Percentiles rank a stretch among this genome's conserved stretches.
These are phyloP conservation scores for Crithidia fasciculata DNA, from an alignment of 208 protist genomes.

Conservation along the genomic window DNA sequence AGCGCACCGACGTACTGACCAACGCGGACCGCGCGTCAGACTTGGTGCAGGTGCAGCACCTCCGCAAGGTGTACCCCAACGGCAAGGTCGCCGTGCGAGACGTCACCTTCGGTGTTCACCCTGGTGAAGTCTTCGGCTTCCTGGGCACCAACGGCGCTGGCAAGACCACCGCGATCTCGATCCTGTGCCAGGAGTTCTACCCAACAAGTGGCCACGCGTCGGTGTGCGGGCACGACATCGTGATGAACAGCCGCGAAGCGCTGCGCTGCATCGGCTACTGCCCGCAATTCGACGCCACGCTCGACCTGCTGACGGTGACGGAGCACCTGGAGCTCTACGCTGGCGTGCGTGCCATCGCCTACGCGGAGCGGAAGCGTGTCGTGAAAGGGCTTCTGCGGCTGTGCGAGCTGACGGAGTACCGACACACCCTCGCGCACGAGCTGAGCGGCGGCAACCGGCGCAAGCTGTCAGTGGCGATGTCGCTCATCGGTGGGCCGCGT, in stretches of 20 bases:
- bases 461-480: conserved; percentile 72
- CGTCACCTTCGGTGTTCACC: conserved; percentile 70
- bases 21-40: conserved; percentile 32
- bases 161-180: conserved; percentile 90
- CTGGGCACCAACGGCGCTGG: conserved; percentile 91
- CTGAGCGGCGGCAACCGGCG: conserved; percentile 76
- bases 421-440: conserved; percentile 31
- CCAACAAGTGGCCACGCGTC: conserved; percentile 67
- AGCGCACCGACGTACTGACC: conserved; percentile 44
- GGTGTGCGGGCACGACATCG: conserved; percentile 68
- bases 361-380: conserved; percentile 27
- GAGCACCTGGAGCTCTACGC: conserved; percentile 88
- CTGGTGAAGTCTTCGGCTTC: conserved; percentile 87
- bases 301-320: conserved; percentile 90
- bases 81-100: conserved; percentile 75
- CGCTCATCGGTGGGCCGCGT: conserved; percentile 64
- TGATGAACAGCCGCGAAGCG: conserved; percentile 42
- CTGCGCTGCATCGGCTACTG: conserved; percentile 93
- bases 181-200: conserved; percentile 78
- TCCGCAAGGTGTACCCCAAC: conserved; percentile 71
- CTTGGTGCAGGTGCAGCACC: conserved; percentile 59
- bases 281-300: conserved; percentile 95
- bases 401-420: conserved; percentile 44
- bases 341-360: conserved; percentile 42
- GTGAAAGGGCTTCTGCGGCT: conserved; percentile 40